Evolutionary conservation across 305 asterid species (phyloP), one percentile per base, ranked within the genome.

Genomic region (Nicotiana rustica): DNA sequence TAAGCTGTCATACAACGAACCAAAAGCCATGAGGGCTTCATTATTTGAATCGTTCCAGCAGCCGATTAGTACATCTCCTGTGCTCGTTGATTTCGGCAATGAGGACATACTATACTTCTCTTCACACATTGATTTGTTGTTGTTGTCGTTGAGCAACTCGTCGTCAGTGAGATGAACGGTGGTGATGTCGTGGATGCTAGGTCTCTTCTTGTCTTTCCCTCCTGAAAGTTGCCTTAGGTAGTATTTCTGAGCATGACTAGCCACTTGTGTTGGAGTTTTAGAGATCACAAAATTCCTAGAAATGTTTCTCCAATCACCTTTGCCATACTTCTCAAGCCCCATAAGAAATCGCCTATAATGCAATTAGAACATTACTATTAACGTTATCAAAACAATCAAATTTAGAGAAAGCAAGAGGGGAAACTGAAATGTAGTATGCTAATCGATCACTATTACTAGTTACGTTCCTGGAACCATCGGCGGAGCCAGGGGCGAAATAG

Each of bases 201-300:
- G 97, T 77, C 98, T 75, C 84, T 93, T 87, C 89, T 91, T 93
- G 85, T 93, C 98, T 82, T 93, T 95, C 56, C 93, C 94, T 1
- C 90, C 95, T 14, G 97, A 88, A 70, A 88, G 86, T 66, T 93
- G 97, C 86, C 99, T 88, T 6, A 91, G 87, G 52, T 86, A 95
- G 85, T 92, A 95, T 82, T 95, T 95, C 79, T 95, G 99, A 67
- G 98, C 98, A 82, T 95, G 98, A 86, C 98, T 95, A 0, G 98
- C 98, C 10, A 95, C 97, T 86, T 95, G 98, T 1, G 99, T 92
- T 38, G 99, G 99, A 13, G 93, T 93, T 85, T 94, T 79, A 49
- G 82, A 79, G 76, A 79, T 79, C 49, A 79, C 82, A 5, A 79
- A 79, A 38, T 79, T 79, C 44, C 75, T 44, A 3, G 82, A 79